A percentile compares a stretch with the other conserved stretches of the same genome.
phyloP scores from a whole-genome alignment of 2,329 filamentous ascomycete genomes.

The Ceratocystis diversiconidia region DNA sequence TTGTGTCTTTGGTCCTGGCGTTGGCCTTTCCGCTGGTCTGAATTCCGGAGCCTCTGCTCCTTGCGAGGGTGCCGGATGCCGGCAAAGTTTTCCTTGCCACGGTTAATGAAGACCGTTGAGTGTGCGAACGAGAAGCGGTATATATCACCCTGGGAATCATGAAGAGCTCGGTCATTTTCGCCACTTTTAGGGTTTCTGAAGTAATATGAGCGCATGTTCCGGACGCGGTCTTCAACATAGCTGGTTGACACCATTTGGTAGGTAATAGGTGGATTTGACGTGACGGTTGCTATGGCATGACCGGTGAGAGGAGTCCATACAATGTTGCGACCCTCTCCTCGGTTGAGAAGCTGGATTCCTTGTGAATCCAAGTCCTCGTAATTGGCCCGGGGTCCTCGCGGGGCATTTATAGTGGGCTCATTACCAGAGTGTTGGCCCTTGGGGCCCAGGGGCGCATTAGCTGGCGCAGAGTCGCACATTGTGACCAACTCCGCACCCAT shows the following conservation, averaged over 20 bases:
- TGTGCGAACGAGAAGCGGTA: slow-evolving; percentile 63
- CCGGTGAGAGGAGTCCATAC: slow-evolving; percentile 15
- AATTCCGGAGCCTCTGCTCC: slow-evolving; percentile 24
- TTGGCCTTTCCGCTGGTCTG: not conserved
- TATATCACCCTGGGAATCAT: slow-evolving; percentile 24
- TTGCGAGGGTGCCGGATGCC: slow-evolving; percentile 43
- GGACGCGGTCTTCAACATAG: slow-evolving; percentile 50
- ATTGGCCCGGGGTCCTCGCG: slow-evolving; percentile 26
- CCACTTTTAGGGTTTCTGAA: slow-evolving; percentile 23
- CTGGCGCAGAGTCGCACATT: slow-evolving; percentile 14
- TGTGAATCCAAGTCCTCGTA: slow-evolving; percentile 19
- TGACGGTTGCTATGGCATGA: slow-evolving; percentile 24
- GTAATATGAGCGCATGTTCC: slow-evolving; percentile 38
- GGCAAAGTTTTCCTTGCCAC: slow-evolving; percentile 55
- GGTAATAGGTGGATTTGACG: slow-evolving; percentile 29
- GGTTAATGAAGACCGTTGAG: slow-evolving; percentile 51
- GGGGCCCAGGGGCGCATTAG: slow-evolving; percentile 10
- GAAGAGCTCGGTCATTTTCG: slow-evolving; percentile 30
- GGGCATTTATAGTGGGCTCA: slow-evolving; percentile 17
- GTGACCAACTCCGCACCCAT: slow-evolving; percentile 40
- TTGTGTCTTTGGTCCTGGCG: not conserved
- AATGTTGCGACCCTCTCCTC: not conserved
- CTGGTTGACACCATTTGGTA: slow-evolving; percentile 48
- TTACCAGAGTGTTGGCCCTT: slow-evolving; percentile 4
- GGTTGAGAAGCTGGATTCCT: not conserved